phyloP scores from a whole-genome alignment of 2,329 filamentous ascomycete genomes.

The Colletotrichum sp. region DNA sequence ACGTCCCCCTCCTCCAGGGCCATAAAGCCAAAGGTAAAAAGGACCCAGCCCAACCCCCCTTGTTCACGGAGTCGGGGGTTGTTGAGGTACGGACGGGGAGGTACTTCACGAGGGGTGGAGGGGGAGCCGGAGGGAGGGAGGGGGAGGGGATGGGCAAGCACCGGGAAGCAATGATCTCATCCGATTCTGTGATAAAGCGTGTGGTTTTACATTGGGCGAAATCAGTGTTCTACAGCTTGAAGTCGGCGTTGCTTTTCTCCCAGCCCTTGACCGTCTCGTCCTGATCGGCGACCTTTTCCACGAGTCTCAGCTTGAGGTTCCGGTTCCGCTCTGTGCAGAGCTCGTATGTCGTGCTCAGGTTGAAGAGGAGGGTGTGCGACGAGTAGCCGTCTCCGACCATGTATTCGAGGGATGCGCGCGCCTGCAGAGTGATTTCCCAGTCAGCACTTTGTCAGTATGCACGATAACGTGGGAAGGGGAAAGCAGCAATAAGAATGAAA shows the following conservation, averaged over 20 bases:
- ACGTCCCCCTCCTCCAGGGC: background rate
- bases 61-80: background rate
- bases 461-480: background rate
- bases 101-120: background rate
- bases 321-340: conserved; percentile 81
- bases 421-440: conserved; percentile 44
- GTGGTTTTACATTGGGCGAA: background rate
- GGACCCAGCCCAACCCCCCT: background rate
- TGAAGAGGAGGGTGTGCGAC: conserved; percentile 86
- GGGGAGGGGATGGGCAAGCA: background rate
- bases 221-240: conserved; percentile 66
- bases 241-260: conserved; percentile 75
- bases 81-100: background rate
- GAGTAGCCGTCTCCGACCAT: conserved; percentile 67
- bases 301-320: conserved; percentile 72
- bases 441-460: conserved; percentile 3
- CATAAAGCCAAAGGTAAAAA: background rate
- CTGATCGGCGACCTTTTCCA: conserved; percentile 69
- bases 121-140: background rate
- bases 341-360: conserved; percentile 90
- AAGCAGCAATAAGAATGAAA: background rate
- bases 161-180: background rate
- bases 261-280: conserved; percentile 64
- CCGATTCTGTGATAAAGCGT: background rate
- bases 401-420: conserved; percentile 68